Percentiles rank a stretch among this genome's conserved stretches.
These are phyloP conservation scores for Boletellus deceptivus DNA, from an alignment of 1,284 basidiomycete genomes.

Conservation along the genomic window DNA sequence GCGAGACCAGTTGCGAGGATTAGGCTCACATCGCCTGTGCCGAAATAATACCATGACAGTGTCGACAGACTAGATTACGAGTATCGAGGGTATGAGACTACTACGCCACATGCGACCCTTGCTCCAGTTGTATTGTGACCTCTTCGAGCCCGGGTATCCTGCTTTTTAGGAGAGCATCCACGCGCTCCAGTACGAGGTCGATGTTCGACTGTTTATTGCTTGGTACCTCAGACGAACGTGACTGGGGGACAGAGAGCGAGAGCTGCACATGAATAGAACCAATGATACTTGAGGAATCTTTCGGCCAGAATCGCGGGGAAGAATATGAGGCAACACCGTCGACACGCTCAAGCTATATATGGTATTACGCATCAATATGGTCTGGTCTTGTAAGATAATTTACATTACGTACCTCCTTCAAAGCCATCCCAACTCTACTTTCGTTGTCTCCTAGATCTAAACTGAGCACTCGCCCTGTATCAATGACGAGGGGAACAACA, in stretches of 20 bases:
- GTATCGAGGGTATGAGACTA: constrained; percentile 12
- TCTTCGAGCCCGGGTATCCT: constrained; percentile 81
- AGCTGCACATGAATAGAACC: constrained; percentile 91
- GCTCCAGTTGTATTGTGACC: constrained; percentile 83
- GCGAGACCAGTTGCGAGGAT: no score
- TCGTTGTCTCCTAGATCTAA: constrained; percentile 81
- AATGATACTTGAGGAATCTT: constrained; percentile 82
- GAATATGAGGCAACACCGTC: constrained; percentile 83
- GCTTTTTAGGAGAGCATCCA: constrained; percentile 67
- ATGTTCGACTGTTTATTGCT: constrained; percentile 54
- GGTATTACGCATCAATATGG: constrained; percentile 27
- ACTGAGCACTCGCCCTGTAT: constrained; percentile 86
- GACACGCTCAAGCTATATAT: constrained; percentile 52
- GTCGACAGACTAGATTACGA: constrained; percentile 16
- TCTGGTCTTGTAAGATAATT: not conserved
- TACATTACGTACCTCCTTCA: constrained; percentile 61
- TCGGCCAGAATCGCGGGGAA: constrained; percentile 92
- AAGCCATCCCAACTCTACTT: constrained; percentile 63
- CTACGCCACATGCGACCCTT: constrained; percentile 8
- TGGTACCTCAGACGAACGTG: constrained; percentile 50
- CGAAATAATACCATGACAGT: not conserved
- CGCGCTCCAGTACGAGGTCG: constrained; percentile 72
- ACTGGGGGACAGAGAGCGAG: constrained; percentile 38
- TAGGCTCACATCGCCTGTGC: no score
- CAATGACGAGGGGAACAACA: constrained; percentile 92